These are phyloP conservation scores for Hortaea sp. DNA, from an alignment of 2,329 filamentous ascomycete species.

Conservation along the genomic window DNA sequence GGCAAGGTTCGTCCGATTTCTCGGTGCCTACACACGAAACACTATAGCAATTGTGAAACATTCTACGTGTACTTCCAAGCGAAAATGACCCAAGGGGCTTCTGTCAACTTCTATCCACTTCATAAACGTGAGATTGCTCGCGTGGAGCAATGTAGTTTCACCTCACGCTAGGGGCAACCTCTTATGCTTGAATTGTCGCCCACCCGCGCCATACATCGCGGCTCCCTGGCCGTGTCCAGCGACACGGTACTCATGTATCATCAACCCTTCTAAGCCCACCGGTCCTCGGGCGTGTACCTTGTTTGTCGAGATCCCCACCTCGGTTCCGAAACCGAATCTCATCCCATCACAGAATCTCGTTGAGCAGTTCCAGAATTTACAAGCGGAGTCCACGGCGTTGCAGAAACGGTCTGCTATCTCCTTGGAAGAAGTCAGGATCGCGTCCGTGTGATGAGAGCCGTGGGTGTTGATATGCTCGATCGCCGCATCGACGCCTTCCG, in stretches of 20 bases:
- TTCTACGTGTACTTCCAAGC: no score
- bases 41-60: no score
- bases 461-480: slow-evolving; percentile 84
- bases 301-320: slow-evolving; percentile 97
- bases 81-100: no score
- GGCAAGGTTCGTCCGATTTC: no score
- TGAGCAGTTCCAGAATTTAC: slow-evolving; percentile 94
- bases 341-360: slow-evolving; percentile 93
- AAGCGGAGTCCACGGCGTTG: slow-evolving; percentile 74
- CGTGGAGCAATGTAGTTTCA: no score
- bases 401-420: slow-evolving; percentile 71
- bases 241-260: slow-evolving; percentile 95
- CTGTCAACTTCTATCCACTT: no score
- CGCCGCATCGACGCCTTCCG: slow-evolving; percentile 50
- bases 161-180: slow-evolving; percentile 27
- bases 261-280: slow-evolving; percentile 86
- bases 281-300: slow-evolving; percentile 94
- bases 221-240: slow-evolving; percentile 76
- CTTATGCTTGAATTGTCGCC: slow-evolving; percentile 46
- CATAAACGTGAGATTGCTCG: no score
- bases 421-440: slow-evolving; percentile 64
- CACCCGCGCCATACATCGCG: slow-evolving; percentile 53
- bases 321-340: slow-evolving; percentile 94
- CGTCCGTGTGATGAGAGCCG: slow-evolving; percentile 89
- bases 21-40: no score